These are phyloP conservation scores for Ophiocordyceps camponoti-floridani DNA, from an alignment of 2,329 filamentous ascomycete genomes.

Conservation along the genomic window DNA sequence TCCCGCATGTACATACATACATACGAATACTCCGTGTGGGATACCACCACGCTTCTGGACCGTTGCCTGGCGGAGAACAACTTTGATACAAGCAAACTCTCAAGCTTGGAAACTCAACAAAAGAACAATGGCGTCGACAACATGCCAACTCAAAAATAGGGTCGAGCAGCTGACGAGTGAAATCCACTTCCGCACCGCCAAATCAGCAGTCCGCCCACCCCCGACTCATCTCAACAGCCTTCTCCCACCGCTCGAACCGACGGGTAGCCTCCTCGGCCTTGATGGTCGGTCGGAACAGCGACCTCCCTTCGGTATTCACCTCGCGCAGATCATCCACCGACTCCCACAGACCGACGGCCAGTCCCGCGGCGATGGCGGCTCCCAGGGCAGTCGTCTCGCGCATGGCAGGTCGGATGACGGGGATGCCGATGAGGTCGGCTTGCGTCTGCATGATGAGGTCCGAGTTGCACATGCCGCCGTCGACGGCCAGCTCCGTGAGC, in stretches of 20 bases:
- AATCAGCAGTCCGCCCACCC: slow-evolving; percentile 46
- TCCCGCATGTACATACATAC: no score
- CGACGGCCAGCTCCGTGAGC: slow-evolving; percentile 60
- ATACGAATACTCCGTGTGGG: no score
- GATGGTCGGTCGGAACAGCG: slow-evolving; percentile 50
- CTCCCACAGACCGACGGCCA: slow-evolving; percentile 65
- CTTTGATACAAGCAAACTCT: no score
- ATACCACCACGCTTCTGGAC: no score
- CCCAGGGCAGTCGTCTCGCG: slow-evolving; percentile 79
- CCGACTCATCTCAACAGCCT: slow-evolving; percentile 62
- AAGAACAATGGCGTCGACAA: no score
- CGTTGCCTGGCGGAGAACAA: no score
- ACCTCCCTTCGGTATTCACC: slow-evolving; percentile 52
- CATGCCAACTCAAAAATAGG: no score
- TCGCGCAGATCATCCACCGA: slow-evolving; percentile 53
- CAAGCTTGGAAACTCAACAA: no score
- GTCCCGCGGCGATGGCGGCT: slow-evolving; percentile 80
- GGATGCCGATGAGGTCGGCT: slow-evolving; percentile 68
- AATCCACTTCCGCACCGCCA: no score
- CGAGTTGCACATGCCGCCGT: slow-evolving; percentile 79
- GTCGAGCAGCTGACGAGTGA: no score
- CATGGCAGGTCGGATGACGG: slow-evolving; percentile 72
- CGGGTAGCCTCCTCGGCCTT: slow-evolving; percentile 35
- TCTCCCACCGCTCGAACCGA: slow-evolving; percentile 56
- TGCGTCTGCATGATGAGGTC: slow-evolving; percentile 85